Base-by-base conservation (phyloP, 331 rosid species). In the Telfairia occidentalis region DNA sequence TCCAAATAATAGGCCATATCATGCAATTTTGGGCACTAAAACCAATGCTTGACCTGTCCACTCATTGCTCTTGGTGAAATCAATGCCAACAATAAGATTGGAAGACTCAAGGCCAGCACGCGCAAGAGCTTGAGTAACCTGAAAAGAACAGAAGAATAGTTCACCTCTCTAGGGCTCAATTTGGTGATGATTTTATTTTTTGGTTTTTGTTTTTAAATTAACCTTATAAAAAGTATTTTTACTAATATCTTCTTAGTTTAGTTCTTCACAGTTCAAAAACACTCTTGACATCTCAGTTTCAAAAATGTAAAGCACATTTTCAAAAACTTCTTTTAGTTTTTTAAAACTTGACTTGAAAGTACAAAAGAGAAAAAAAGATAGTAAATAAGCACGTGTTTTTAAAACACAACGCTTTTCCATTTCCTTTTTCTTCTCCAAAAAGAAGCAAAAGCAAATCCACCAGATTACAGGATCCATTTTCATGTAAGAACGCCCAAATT, bases 41-140 rank as follows among this genome's bases (percentile, higher is more conserved):
- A 30, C 18, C 19, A 63, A 46, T n/a, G 38, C 9, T 11, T 49
- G 46, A 76, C 79, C 79, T 76, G 79, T 63, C 79, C 79, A 76
- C 65, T 76, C 79, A 35, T 76, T 76, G 50, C 79, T 76, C 74
- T 76, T 76, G 49, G 79, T 76, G 74, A 76, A 76, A 64, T 76
- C 79, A 64, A 76, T 76, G 35, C 79, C 79, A 29, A 76, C 74
- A 64, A 76, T 76, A 49, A 76, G 74, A 76, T 76, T 76, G 74
- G 79, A 76, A 61, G 79, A 76, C 50, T 76, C 79, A 2, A 76
- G 79, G 50, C 79, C 79, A 49, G 73, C 79, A 6, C 34, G 50
- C 0, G 64, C 61, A 34, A 76, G 74, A 46, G 79, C 79, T 48
- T 21, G 37, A 28, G 74, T 64, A 9, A 76, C 79, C 79, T 76